Base-by-base conservation (phyloP, 257 asterid genomes). In the Solanum appendiculatum region DNA sequence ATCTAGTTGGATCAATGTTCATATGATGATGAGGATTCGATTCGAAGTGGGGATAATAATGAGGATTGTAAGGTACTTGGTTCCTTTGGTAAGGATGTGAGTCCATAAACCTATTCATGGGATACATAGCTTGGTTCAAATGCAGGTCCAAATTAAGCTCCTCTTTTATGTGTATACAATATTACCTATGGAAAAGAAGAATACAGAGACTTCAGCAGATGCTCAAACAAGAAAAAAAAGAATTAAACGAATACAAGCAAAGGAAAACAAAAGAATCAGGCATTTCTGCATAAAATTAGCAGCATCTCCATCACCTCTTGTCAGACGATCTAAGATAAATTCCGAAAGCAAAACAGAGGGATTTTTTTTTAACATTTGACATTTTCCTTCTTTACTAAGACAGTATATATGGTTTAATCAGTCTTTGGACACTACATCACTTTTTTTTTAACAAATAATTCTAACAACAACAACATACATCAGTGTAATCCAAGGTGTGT, bases 81-180 rank as follows among this genome's bases (percentile, higher is more conserved):
- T 89, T 92, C 88, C 84, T 90, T 83, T 91, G 94, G 64, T 78
- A 72, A 21, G 95, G 93, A 87, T 87, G 73, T 0, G 91, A 80
- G 64, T 85, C 91, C 91, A 90, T 85, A 68, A 84, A 89, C 83
- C 86, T 86, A 40, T 90, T 74, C 46, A 63, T 68, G 39, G 92
- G 89, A 82, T 91, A 93, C 93, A 92, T 92, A 64, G 66, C 64
- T 80, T 66, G 21, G 63, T n/a, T 46, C 66, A 27, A 27, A 46
- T 46, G 85, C 27, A 25, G 84, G 64, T 46, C 66, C 66, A 80
- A 80, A 80, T 80, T 46, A 46, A 29, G 40, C 27, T 80, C 9
- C 85, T 21, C 68, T 29, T 80, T 3, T 0, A 29, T 46, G 42
- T 46, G 8, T 16, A 16, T 27, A 31, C 4, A 6, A 23, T 39